Percentiles rank a stretch among this genome's conserved stretches.
These are phyloP conservation scores for Aureobasidium sp. DNA, from an alignment of 2,329 filamentous ascomycete genomes.

Conservation along the genomic window DNA sequence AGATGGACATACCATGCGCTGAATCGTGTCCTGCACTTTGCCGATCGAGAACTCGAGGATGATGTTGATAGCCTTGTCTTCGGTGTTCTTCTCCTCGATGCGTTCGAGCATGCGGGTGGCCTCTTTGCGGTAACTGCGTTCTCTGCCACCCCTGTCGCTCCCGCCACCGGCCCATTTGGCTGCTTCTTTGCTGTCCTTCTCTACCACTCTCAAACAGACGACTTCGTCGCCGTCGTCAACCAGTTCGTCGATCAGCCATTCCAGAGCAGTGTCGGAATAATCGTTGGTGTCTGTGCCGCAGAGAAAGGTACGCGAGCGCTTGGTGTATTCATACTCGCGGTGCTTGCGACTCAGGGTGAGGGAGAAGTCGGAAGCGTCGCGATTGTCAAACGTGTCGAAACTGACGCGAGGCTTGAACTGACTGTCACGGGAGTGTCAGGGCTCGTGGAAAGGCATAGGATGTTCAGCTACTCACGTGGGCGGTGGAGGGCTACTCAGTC, in stretches of 20 bases:
- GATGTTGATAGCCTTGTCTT: constrained; percentile 77
- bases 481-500: constrained; percentile 21
- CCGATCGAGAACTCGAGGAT: constrained; percentile 82
- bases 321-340: constrained; percentile 72
- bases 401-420: constrained; percentile 62
- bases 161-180: constrained; percentile 34
- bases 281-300: constrained; percentile 86
- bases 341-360: constrained; percentile 82
- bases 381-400: constrained; percentile 67
- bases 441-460: background rate
- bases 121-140: constrained; percentile 59
- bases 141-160: constrained; percentile 54
- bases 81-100: constrained; percentile 72
- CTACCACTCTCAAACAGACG: constrained; percentile 80
- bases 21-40: constrained; percentile 84
- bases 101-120: constrained; percentile 66
- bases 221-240: constrained; percentile 92
- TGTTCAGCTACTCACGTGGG: constrained; percentile 18
- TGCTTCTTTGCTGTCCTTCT: constrained; percentile 68
- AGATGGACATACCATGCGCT: constrained; percentile 63
- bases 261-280: constrained; percentile 85
- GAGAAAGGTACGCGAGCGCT: constrained; percentile 79
- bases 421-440: constrained; percentile 29
- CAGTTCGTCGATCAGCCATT: constrained; percentile 86
- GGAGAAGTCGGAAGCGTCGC: constrained; percentile 62